phyloP scores from a whole-genome alignment of 1,284 basidiomycete species.

The Tilletia indica region DNA sequence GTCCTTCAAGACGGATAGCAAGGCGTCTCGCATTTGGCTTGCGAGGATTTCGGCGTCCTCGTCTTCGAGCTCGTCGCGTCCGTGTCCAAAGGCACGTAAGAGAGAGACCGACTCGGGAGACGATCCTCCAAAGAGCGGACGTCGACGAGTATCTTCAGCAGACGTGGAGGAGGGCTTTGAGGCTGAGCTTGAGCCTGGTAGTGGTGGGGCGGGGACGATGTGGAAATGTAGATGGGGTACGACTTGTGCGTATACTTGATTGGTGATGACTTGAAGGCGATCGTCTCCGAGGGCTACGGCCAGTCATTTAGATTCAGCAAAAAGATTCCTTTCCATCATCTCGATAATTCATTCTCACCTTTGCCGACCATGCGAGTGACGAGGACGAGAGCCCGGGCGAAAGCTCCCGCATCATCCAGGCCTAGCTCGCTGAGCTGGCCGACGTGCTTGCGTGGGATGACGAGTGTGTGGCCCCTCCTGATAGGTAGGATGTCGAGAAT shows the following conservation, averaged over 20 bases:
- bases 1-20: background rate
- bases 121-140: constrained; percentile 1
- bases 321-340: too few species aligned
- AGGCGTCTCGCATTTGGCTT: background rate
- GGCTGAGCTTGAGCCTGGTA: constrained; percentile 46
- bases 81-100: constrained; percentile 33
- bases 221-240: constrained; percentile 80
- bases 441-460: constrained; percentile 36
- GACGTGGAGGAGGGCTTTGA: background rate
- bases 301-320: background rate
- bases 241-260: constrained; percentile 74
- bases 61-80: constrained; percentile 44
- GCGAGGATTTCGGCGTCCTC: constrained; percentile 29
- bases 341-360: constrained; percentile 23
- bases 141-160: background rate
- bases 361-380: constrained; percentile 32
- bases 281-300: constrained; percentile 37
- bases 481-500: constrained; percentile 74
- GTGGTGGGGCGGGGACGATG: constrained; percentile 70
- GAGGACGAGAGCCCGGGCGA: constrained; percentile 30
- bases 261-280: constrained; percentile 41
- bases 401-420: constrained; percentile 24
- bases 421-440: constrained; percentile 24
- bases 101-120: constrained; percentile 27
- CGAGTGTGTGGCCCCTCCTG: constrained; percentile 58